Conservation (phyloP, 345 rosid species). For the Cochlearia excelsa region DNA sequence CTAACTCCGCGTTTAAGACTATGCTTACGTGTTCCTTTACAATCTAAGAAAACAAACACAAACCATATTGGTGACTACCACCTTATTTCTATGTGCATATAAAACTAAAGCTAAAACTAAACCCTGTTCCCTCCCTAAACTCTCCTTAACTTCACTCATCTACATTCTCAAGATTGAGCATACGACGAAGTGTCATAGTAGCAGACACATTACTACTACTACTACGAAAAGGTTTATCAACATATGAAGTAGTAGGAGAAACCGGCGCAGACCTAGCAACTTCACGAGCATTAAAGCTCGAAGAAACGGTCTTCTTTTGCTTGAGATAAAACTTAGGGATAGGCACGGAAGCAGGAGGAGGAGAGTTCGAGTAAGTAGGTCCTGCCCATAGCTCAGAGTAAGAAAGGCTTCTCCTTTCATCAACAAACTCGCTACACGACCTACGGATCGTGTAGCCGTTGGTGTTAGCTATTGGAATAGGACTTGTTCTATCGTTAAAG, state of each 20-base stretch:
- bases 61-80: slow-evolving; percentile 36
- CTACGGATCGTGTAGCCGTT: slow-evolving; percentile 35
- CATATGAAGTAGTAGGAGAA: slow-evolving; percentile 55
- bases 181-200: slow-evolving; percentile 82
- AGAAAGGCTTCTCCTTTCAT: slow-evolving; percentile 39
- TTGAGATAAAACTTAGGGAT: slow-evolving; percentile 79
- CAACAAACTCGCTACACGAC: slow-evolving; percentile 25
- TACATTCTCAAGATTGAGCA: slow-evolving; percentile 73
- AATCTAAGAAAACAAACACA: slow-evolving; percentile 31
- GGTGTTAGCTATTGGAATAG: too few relatives aligned
- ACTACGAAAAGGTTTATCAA: slow-evolving; percentile 47
- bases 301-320: slow-evolving; percentile 59
- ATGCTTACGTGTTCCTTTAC: slow-evolving; percentile 32
- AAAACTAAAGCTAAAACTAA: slow-evolving; percentile 39
- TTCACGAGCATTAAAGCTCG: slow-evolving; percentile 50
- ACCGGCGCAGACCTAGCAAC: slow-evolving; percentile 81
- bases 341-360: slow-evolving; percentile 89
- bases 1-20: slow-evolving; percentile 34
- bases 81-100: slow-evolving; percentile 57
- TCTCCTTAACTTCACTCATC: slow-evolving; percentile 45
- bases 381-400: slow-evolving; percentile 95
- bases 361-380: slow-evolving; percentile 94
- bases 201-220: slow-evolving; percentile 57
- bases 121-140: slow-evolving; percentile 36
- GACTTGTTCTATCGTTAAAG: neutral